Base-by-base conservation (phyloP, 164 flowering plant genomes). In the grape (Vitis vinifera) region DNA sequence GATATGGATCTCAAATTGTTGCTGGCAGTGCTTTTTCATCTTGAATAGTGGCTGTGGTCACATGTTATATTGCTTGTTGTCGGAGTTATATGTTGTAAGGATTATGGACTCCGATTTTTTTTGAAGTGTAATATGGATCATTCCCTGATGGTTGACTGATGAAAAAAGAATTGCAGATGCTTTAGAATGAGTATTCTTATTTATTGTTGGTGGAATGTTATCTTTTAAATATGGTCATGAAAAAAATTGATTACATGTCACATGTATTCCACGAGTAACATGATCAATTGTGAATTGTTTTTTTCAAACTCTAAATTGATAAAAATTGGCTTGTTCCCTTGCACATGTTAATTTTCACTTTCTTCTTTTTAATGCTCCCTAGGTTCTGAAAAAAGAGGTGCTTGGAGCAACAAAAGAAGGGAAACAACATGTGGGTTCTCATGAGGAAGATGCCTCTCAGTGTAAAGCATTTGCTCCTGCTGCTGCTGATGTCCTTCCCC, bases 401-500 rank as follows among this genome's bases (percentile, higher is more conserved):
- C 65, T 16, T 23, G 65, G 16, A 30, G 65, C 66, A 57, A 58
- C 55, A 23, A 68, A 69, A 50, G 51, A 70, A 60, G 64, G 66
- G 30, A 74, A 76, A 37, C 69, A 72, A 68, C 51, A 59, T 60
- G 57, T 47, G 61, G 71, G 63, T 73, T 77, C 76, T 51, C 50
- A 23, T 31, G 62, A 58, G 70, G 75, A 16, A 68, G 75, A 65
- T 65, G 27, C 57, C 9, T 69, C 77, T 55, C 79, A 68, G 67
- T 19, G 65, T 71, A 75, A 69, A 74, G 67, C 55, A 23, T 56
- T 31, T 67, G 62, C 67, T 52, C 27, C 10, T 44, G n/a, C 71
- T 44, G 76, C 77, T 75, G 76, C 70, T 70, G 49, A 53, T 23
- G 58, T 63, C 69, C 71, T 83, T 62, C 88, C 89, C 10, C 71